Evolutionary conservation across 805 yeast species (phyloP).

Genomic region (Saccharomyces paradoxus): DNA sequence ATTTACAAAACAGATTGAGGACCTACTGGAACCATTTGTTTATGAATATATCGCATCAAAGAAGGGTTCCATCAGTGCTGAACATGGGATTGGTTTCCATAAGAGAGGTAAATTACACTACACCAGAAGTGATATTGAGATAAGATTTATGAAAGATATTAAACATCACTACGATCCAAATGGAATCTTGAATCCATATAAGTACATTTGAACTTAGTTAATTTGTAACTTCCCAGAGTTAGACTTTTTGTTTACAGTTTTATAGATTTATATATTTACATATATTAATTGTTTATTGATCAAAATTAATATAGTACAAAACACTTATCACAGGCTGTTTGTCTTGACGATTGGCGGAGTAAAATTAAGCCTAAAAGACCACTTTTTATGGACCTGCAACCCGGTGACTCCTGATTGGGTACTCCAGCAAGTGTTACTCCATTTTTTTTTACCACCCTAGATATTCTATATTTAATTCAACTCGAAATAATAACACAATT

Average conservation of each 20-base stretch:
- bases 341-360: neutral
- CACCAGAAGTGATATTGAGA: constrained; percentile 61
- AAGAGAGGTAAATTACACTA: constrained; percentile 78
- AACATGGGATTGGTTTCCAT: constrained; percentile 90
- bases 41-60: constrained; percentile 67
- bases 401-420: neutral
- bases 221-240: neutral
- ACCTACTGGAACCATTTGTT: constrained; percentile 76
- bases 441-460: neutral
- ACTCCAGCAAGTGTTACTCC: neutral
- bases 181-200: constrained; percentile 82
- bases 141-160: constrained; percentile 60
- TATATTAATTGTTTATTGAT: neutral
- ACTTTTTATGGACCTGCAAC: neutral
- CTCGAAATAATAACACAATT: neutral
- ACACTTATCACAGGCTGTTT: neutral
- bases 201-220: constrained; percentile 46
- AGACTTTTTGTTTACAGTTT: neutral
- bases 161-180: constrained; percentile 76
- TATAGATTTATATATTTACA: neutral
- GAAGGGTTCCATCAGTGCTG: constrained; percentile 83
- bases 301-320: neutral
- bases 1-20: constrained; percentile 66
- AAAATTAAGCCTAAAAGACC: neutral
- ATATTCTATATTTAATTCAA: neutral